phyloP scores from a whole-genome alignment of 805 yeast genomes.

The Maudiozyma turicensis region DNA sequence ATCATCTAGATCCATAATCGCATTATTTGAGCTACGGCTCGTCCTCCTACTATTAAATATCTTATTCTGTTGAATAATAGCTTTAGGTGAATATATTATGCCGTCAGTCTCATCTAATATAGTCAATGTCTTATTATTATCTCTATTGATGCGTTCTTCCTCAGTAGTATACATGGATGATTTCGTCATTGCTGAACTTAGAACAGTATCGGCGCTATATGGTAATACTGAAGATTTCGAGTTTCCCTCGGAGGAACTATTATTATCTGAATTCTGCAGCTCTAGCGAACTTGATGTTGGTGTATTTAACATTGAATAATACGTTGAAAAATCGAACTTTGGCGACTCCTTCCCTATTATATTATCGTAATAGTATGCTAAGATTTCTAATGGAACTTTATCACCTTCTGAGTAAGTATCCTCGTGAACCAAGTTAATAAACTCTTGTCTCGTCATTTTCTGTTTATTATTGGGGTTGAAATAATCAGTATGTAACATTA shows the following conservation, averaged over 20 bases:
- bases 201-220: neutral
- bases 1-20: neutral
- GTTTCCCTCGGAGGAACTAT: neutral
- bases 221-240: neutral
- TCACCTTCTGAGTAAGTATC: conserved; percentile 24
- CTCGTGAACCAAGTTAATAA: conserved; percentile 37
- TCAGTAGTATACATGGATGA: neutral
- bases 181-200: neutral
- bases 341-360: conserved; percentile 50
- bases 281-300: neutral
- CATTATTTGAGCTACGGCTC: neutral
- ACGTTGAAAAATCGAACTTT: conserved; percentile 13
- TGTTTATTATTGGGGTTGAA: conserved; percentile 57
- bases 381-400: conserved; percentile 32
- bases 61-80: conserved; percentile 1
- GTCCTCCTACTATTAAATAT: neutral
- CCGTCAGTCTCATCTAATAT: too few relatives aligned
- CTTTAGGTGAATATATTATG: conserved; percentile 3
- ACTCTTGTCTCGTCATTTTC: conserved; percentile 60
- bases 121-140: neutral
- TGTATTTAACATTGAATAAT: neutral
- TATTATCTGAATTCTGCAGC: neutral
- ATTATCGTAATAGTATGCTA: conserved; percentile 58
- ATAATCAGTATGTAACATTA: conserved; percentile 66
- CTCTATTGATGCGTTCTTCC: neutral